A percentile compares a stretch with the other conserved stretches of the same genome.
phyloP scores from a whole-genome alignment of 805 yeast species.

The Ogataea pini region DNA sequence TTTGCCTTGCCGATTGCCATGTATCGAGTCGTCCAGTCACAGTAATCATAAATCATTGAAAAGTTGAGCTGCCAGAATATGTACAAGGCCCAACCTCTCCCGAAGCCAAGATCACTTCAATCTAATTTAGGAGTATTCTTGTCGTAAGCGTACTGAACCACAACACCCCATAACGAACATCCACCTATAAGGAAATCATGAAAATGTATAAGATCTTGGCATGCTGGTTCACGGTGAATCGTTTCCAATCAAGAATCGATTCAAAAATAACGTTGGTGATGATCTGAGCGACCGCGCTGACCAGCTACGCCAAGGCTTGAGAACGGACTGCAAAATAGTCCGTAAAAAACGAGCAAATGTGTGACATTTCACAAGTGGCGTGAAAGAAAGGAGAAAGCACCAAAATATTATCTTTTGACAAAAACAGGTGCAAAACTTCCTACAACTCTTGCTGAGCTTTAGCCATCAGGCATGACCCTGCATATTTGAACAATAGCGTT shows the following conservation, averaged over 20 bases:
- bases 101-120: constrained; percentile 9
- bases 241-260: constrained; percentile 8
- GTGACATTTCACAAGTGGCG: constrained; percentile 5
- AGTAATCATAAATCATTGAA: constrained; percentile 4
- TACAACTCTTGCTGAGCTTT: neutral
- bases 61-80: constrained; percentile 10
- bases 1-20: neutral
- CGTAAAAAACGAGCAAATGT: constrained; percentile 7
- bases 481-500: too few species aligned
- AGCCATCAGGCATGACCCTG: too few species aligned
- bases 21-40: constrained; percentile 4
- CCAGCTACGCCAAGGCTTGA: constrained; percentile 5
- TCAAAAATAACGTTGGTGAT: constrained; percentile 5
- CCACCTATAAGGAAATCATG: constrained; percentile 8
- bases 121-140: constrained; percentile 7
- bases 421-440: constrained; percentile 1
- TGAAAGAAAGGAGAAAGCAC: constrained; percentile 7
- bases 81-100: constrained; percentile 11
- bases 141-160: constrained; percentile 6
- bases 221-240: constrained; percentile 6
- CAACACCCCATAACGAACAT: constrained; percentile 13
- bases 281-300: constrained; percentile 7
- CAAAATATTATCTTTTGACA: constrained; percentile 8
- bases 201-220: constrained; percentile 9
- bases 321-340: constrained; percentile 9